Base-by-base conservation (phyloP, 495 filamentous ascomycete genomes). In the Durotheca rogersii region DNA sequence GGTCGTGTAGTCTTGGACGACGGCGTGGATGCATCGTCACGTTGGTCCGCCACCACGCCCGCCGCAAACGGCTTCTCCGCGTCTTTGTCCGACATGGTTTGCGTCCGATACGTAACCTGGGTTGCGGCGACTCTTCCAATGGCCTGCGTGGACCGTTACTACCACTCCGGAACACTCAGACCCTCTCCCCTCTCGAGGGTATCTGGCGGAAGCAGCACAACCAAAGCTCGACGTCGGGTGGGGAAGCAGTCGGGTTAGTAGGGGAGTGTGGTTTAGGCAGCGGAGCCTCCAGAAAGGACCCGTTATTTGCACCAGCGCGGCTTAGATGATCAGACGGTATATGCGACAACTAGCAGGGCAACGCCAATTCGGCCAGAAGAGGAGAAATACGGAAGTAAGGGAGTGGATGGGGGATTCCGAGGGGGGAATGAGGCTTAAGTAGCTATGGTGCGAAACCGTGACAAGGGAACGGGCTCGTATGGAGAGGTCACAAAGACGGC, bases 51-150 rank as follows among this genome's bases (percentile, higher is more conserved):
- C 27, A 35, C 42, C 29, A 40, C 53, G 6, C 43, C 53, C 12
- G 27, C 42, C 18, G 32, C 0, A 3, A 31, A 40, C 20, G 44
- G 29, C 10, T 61, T 51, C 21, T 61, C 61, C 2, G 43, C 9
- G 23, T 60, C 60, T 20, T 41, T 53, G n/a, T 58, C 37, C 4
- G 57, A 40, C 55, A 58, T 58, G 5, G 33, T 43, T 29, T 32
- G 14, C 33, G 16, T 19, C 34, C 3, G 10, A 42, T n/a, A n/a
- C n/a, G 10, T 14, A 38, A 9, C 32, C 23, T 25, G 33, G 25
- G 20, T 23, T 33, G 20, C 23, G 30, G n/a, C n/a, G n/a, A n/a
- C 6, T 33, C 23, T 15, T 30, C 34, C 12, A 36, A 21, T 31
- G 15, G 30, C 20, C 37, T 36, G n/a, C 23, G 30, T 12, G 10